Conservation (phyloP, 2,329 filamentous ascomycete genomes). For the Macrophomina tecta region DNA sequence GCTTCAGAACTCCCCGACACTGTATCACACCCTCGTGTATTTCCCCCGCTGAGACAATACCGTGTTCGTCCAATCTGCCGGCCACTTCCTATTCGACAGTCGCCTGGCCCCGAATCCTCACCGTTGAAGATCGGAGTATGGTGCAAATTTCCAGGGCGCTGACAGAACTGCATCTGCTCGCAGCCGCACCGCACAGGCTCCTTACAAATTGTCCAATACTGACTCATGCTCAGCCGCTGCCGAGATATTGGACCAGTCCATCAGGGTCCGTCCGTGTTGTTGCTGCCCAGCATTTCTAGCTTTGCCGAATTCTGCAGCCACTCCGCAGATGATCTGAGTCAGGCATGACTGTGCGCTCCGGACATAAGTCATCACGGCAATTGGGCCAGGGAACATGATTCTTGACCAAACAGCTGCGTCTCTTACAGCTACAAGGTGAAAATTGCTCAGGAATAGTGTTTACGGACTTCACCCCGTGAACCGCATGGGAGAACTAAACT, state of each 20-base stretch:
- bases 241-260: neutral
- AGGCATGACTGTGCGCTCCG: neutral
- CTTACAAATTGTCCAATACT: conserved; percentile 15
- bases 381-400: neutral
- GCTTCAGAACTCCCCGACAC: neutral
- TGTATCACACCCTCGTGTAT: neutral
- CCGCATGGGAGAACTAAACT: neutral
- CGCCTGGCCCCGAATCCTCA: neutral
- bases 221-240: conserved; percentile 3
- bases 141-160: neutral
- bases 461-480: neutral
- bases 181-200: conserved; percentile 6
- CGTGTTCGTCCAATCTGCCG: conserved; percentile 12
- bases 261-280: conserved; percentile 10
- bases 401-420: neutral
- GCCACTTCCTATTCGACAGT: neutral
- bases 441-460: neutral
- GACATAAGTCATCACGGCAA: neutral
- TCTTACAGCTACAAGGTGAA: neutral
- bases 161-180: neutral
- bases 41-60: neutral
- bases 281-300: conserved; percentile 4
- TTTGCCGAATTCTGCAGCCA: neutral
- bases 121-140: neutral
- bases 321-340: neutral